Evolutionary conservation across 2,329 filamentous ascomycete species (phyloP), one percentile per base, ranked within the genome.

Genomic region (Fusarium virguliforme): DNA sequence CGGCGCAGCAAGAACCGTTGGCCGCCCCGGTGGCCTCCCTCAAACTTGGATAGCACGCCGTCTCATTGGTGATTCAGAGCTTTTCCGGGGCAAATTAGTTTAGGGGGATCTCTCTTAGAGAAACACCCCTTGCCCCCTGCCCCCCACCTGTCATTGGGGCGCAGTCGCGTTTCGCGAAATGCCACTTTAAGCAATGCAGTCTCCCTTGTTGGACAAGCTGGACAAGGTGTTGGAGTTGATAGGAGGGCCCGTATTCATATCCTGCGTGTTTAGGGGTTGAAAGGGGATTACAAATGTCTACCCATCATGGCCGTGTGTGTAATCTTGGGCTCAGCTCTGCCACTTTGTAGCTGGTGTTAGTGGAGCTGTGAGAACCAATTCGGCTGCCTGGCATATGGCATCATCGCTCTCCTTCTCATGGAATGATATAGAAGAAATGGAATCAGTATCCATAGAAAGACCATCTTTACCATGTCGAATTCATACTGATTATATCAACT

Each of bases 101-200:
- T 32, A 35, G 41, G 40, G 57, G 65, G 18, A 18, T 18, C 18
- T 62, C 37, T 66, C 51, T 60, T 62, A 54, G 34, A 48, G 54
- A 54, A 64, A 55, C 30, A 43, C 68, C 61, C 64, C 63, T 34
- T 72, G 54, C 15, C 26, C 28, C 28, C 4, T 30, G 34, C 15
- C 13, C 70, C 55, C 69, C 70, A 72, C 69, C 65, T 64, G 34
- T 10, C n/a, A 50, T 56, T 71, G 70, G 60, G 71, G 70, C 70
- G 70, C 70, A 73, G 70, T 55, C 64, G 48, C 60, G 55, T 68
- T 65, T 37, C 18, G 40, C 43, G 37, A 64, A 24, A 34, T 64
- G 64, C 55, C 61, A 64, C 50, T 62, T 40, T 46, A 8, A 38
- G 43, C 26, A 30, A 30, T 30, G 26, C 3, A 50, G 28, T 50